Percentiles rank a stretch among this genome's conserved stretches.
Conservation (phyloP, 2,329 filamentous ascomycete genomes). For the Alternaria gaisen region DNA sequence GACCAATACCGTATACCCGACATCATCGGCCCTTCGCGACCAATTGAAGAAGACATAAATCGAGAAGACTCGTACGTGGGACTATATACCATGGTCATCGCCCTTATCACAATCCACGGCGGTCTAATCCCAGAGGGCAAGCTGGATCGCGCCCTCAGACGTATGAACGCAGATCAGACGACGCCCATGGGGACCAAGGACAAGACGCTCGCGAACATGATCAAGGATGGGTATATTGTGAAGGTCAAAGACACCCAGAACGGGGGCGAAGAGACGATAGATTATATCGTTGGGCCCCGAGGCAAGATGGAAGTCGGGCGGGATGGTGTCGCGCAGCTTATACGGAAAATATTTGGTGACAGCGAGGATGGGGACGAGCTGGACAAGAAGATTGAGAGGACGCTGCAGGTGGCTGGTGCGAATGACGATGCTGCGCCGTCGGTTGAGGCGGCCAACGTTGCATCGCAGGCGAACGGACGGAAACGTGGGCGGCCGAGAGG, state of each 20-base stretch:
- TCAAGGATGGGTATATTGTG: slow-evolving; percentile 83
- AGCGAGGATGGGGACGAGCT: slow-evolving; percentile 49
- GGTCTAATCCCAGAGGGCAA: slow-evolving; percentile 79
- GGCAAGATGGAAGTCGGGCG: slow-evolving; percentile 85
- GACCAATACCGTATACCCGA: slow-evolving; percentile 67
- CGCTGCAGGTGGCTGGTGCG: slow-evolving; percentile 40
- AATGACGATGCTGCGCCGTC: slow-evolving; percentile 17
- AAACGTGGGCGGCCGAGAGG: slow-evolving; percentile 27
- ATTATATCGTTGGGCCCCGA: slow-evolving; percentile 84
- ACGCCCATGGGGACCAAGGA: slow-evolving; percentile 79
- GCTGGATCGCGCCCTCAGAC: slow-evolving; percentile 76
- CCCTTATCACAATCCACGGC: slow-evolving; percentile 77
- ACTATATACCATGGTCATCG: slow-evolving; percentile 81
- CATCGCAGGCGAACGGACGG: slow-evolving; percentile 22
- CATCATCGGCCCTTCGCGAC: slow-evolving; percentile 74
- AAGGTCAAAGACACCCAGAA: slow-evolving; percentile 73
- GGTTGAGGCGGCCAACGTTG: slow-evolving; percentile 10
- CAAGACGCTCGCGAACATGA: slow-evolving; percentile 75
- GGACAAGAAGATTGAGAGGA: slow-evolving; percentile 45
- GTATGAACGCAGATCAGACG: slow-evolving; percentile 78
- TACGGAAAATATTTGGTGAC: slow-evolving; percentile 51
- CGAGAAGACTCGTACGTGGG: slow-evolving; percentile 82
- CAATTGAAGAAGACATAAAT: slow-evolving; percentile 63
- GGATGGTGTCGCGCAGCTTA: slow-evolving; percentile 76
- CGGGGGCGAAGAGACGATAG: slow-evolving; percentile 79